Base-by-base conservation (phyloP, 495 filamentous ascomycete species). In the Daldinia grandis region DNA sequence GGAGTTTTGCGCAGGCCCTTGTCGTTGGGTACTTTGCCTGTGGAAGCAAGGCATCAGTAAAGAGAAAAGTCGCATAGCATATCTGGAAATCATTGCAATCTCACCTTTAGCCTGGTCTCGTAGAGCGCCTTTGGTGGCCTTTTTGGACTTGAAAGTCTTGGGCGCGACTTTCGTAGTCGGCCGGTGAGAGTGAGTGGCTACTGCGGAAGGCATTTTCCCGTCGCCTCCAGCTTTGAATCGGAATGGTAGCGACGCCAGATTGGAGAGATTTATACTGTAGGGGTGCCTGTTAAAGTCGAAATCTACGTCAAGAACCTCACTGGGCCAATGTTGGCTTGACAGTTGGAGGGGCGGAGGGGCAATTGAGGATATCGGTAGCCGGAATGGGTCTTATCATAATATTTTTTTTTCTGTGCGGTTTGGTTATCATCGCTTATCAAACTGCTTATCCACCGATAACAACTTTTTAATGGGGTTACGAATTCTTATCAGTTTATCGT, bases 101-200 rank as follows among this genome's bases (percentile, higher is more conserved):
- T 59, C 81, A 94, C 93, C 95, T 83, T 97, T 98, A 10, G 88
- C 86, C 64, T 87, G 81, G 37, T 97, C 89, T 71, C 93, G 93
- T 66, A 98, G 77, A 27, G 91, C 85, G 62, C 91, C 88, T 78
- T 98, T 99, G 49, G 93, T 94, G 5, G 94, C 87, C 83, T 97
- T 92, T 69, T 89, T 87, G 37, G 91, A 91, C 80, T 99, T 99
- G 87, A 93, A 99, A 7, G 90, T 71, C 82, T 99, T 99, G 79
- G 97, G 87, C 72, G 84, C 76, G 47, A 84, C 78, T 83, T 98
- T 98, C 44, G 93, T 96, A 40, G 94, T 98, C 74, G 89, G 91
- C 73, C 95, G 88, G 81, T 99, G 95, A 73, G 95, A 93, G 76
- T 98, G 95, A 68, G 81, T 82, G 19, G 77, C 80, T 54, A 84